A percentile compares a stretch with the other conserved stretches of the same genome.
phyloP scores from a whole-genome alignment of 1,284 basidiomycete species.

The Pterula multifida region DNA sequence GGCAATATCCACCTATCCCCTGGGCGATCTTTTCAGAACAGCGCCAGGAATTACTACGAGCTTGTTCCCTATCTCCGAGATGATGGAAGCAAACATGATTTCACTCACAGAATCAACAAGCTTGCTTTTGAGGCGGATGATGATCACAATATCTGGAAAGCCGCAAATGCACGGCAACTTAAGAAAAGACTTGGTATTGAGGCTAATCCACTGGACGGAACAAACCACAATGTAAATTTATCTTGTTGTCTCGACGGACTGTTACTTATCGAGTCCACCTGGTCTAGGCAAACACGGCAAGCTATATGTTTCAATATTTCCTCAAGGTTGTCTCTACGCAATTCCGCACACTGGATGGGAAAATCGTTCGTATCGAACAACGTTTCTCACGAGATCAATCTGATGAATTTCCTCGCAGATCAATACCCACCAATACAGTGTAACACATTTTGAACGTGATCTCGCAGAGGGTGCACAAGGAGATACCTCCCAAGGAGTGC shows the following conservation, averaged over 20 bases:
- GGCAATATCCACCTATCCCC: conserved; percentile 85
- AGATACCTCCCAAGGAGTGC: conserved; percentile 59
- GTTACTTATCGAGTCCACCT: conserved; percentile 2
- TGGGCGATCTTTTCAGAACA: conserved; percentile 88
- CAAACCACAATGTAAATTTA: conserved; percentile 43
- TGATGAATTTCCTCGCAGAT: conserved; percentile 26
- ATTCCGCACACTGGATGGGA: conserved; percentile 73
- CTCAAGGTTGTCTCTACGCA: conserved; percentile 93
- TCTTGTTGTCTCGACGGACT: conserved; percentile 6
- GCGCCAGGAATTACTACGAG: conserved; percentile 77
- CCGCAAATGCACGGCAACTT: conserved; percentile 49
- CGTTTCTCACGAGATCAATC: conserved; percentile 4
- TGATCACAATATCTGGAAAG: conserved; percentile 59
- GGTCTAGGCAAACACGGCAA: conserved; percentile 48
- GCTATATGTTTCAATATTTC: conserved; percentile 96
- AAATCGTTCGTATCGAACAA: conserved; percentile 36
- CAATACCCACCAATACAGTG: conserved; percentile 86
- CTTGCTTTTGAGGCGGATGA: conserved; percentile 78
- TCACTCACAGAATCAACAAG: conserved; percentile 81
- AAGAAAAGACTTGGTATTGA: conserved; percentile 67
- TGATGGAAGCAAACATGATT: conserved; percentile 83
- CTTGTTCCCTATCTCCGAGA: conserved; percentile 92
- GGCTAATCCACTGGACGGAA: conserved; percentile 73
- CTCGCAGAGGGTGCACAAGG: conserved; percentile 48
- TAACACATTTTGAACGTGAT: conserved; percentile 94